Evolutionary conservation across 176 grass and related monocot genomes (phyloP).

Genomic region (Juncus effusus): DNA sequence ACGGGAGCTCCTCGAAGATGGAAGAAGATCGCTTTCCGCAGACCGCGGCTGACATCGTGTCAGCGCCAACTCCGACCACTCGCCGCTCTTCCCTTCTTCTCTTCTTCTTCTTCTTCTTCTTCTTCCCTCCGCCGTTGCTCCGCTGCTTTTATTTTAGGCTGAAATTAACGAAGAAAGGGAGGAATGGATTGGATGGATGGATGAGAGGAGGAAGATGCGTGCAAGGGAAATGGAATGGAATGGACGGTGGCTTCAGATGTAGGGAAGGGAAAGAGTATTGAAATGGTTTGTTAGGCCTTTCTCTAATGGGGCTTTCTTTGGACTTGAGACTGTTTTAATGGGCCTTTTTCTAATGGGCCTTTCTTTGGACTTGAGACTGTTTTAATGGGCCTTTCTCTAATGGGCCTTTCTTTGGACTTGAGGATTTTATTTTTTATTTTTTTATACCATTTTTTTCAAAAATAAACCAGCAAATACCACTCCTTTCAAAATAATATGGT

Average conservation of each 20-base stretch:
- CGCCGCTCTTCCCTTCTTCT: background rate
- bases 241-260: background rate
- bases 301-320: background rate
- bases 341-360: no score
- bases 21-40: conserved; percentile 98
- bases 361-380: no score
- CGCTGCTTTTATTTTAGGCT: background rate
- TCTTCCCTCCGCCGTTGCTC: background rate
- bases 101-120: background rate
- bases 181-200: background rate
- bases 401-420: no score
- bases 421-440: no score
- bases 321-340: no score
- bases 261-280: background rate
- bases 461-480: no score
- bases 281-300: no score
- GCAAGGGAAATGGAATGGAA: no score
- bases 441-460: no score
- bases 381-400: no score
- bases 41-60: conserved; percentile 89
- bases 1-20: conserved; percentile 78
- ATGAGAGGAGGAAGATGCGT: background rate
- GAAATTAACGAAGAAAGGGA: background rate
- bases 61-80: conserved; percentile 25
- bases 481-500: no score